Base-by-base conservation (phyloP, 148 eudicot genomes). In the Fagopyrum esculentum region DNA sequence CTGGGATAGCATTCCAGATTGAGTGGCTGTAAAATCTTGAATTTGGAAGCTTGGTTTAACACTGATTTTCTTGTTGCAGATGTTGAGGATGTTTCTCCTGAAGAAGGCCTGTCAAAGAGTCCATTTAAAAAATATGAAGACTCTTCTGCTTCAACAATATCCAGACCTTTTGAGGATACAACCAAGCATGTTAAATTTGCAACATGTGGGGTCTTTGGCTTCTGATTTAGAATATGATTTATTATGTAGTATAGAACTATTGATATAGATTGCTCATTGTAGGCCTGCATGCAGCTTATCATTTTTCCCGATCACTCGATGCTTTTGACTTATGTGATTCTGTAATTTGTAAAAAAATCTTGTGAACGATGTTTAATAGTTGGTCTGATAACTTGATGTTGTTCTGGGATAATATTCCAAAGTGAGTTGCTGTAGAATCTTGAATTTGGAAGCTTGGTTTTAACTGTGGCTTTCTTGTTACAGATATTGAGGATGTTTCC, bases 401-500 rank as follows among this genome's bases (percentile, higher is more conserved):
- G 59, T 19, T 17, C 68, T 60, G 26, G 68, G 29, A 3, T 9
- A 17, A 16, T 5, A 15, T 45, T 70, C 52, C 15, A n/a, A 16
- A 51, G 30, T n/a, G 30, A 16, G 10, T 52, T 48, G 26, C 13
- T 73, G 75, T 73, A 26, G 11, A 49, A 9, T 73, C 17, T 73
- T 26, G 45, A 55, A 0, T 40, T 55, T 56, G 4, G 3, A 29
- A 73, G 45, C 43, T 59, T 59, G 4, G 16, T 44, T 44, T 19
- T 35, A 13, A 43, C 51, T 35, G 47, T 10, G 6, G n/a, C 17
- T 55, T 47, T 77, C 77, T 44, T 75, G 9, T 76, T 91, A 61
- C 89, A 92, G 97, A 96, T 72, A 92, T 95, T 85, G 89, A 84
- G 51, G 98, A 95, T 79, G 87, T 95, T 75, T 85, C 96, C 54